These are phyloP conservation scores for Podila epicladia DNA, from an alignment of 192 early-diverging fungal genomes.

Conservation along the genomic window DNA sequence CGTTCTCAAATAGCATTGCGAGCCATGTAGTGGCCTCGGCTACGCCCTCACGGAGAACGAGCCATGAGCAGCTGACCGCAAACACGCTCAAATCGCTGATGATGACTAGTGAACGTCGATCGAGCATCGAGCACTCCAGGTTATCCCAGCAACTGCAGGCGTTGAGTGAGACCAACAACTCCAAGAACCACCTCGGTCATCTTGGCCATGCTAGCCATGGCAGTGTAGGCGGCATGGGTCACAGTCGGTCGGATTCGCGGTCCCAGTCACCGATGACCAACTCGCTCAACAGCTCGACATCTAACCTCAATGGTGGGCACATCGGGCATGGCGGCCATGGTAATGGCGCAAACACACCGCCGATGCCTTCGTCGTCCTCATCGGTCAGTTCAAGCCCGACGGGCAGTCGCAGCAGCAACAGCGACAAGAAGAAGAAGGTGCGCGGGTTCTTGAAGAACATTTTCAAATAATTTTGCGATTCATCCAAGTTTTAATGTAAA, in stretches of 20 bases:
- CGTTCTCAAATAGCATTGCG: constrained; percentile 16
- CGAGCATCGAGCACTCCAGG: constrained; percentile 1
- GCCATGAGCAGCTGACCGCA: constrained; percentile 31
- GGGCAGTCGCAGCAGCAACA: constrained; percentile 15
- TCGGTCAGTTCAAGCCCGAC: constrained; percentile 12
- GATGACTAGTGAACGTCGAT: not conserved
- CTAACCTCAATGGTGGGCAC: not conserved
- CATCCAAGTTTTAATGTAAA: not conserved
- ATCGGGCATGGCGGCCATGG: not conserved
- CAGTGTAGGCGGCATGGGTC: not conserved
- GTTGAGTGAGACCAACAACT: not conserved
- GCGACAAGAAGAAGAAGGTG: constrained; percentile 45
- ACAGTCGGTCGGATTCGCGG: not conserved
- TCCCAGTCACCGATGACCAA: not conserved
- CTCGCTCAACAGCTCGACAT: not conserved
- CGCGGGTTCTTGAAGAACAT: constrained; percentile 50
- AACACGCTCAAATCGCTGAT: constrained; percentile 37
- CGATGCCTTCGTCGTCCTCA: constrained; percentile 19
- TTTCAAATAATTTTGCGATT: constrained; percentile 13
- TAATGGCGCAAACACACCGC: not conserved
- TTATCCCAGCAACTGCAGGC: not conserved
- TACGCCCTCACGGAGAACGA: constrained; percentile 29
- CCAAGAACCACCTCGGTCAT: not conserved
- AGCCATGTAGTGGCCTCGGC: constrained; percentile 26
- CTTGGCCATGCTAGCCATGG: not conserved